A percentile compares a stretch with the other conserved stretches of the same genome.
Conservation (phyloP, 2,329 filamentous ascomycete genomes). For the Ilyonectria mors-panacis region DNA sequence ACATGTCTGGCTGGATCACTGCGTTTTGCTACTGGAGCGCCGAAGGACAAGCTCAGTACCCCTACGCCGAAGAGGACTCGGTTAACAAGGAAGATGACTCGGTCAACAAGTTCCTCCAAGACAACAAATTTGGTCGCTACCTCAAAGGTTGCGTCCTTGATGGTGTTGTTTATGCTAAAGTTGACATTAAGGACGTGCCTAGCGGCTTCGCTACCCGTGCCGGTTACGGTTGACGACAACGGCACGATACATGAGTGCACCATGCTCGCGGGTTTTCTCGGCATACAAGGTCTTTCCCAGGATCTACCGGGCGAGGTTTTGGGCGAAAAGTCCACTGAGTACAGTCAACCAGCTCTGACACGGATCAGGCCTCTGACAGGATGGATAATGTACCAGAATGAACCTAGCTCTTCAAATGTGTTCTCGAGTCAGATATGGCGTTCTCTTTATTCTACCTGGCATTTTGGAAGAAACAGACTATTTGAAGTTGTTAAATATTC, state of each 20-base stretch:
- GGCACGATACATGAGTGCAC: background rate
- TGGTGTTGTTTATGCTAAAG: conserved; percentile 11
- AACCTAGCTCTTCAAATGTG: background rate
- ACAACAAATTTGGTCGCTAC: no score
- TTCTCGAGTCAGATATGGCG: no score
- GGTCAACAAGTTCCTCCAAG: no score
- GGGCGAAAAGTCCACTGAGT: background rate
- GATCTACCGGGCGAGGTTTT: background rate
- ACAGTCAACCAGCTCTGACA: background rate
- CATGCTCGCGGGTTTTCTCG: conserved; percentile 39
- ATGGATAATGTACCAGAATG: conserved; percentile 13
- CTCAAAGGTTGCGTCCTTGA: conserved; percentile 5
- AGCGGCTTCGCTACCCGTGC: conserved; percentile 30
- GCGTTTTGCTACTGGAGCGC: conserved; percentile 40
- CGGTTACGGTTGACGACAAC: conserved; percentile 30
- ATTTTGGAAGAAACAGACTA: no score
- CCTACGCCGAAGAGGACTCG: background rate
- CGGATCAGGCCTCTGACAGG: conserved; percentile 3
- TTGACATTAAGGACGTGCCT: conserved; percentile 21
- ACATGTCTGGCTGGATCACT: conserved; percentile 34
- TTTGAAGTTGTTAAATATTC: no score
- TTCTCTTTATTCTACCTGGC: no score
- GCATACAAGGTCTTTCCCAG: conserved; percentile 20
- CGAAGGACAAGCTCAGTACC: background rate
- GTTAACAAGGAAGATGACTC: no score